Evolutionary conservation across 257 asterid species (phyloP).

Genomic region (Perilla frutescens): DNA sequence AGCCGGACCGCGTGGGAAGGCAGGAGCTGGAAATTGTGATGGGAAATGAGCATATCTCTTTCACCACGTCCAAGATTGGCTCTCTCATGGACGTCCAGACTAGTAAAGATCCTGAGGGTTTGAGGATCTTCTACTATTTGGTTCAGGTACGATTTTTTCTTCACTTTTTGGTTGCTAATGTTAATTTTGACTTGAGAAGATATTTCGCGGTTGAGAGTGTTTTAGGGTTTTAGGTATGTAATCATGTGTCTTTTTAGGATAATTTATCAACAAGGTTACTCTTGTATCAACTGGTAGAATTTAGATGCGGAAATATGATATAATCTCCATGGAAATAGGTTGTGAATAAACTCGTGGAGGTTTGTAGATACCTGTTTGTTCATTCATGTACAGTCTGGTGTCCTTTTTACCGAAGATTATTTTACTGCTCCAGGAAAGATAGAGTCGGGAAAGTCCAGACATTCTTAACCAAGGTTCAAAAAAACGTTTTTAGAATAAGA

Average conservation of each 20-base stretch:
- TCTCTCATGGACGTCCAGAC: slow-evolving; percentile 96
- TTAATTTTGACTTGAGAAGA: not conserved
- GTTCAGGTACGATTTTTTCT: slow-evolving; percentile 72
- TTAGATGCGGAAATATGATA: not conserved
- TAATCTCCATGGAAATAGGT: not conserved
- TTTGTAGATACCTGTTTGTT: not conserved
- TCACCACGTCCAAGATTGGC: slow-evolving; percentile 98
- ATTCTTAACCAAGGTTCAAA: not conserved
- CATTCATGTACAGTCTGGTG: not conserved
- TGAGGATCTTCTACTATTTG: slow-evolving; percentile 90
- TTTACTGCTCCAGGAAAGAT: not conserved
- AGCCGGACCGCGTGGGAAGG: slow-evolving; percentile 98
- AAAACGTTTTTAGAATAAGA: too few species aligned
- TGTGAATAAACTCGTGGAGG: not conserved
- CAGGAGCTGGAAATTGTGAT: slow-evolving; percentile 99
- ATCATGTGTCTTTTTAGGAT: not conserved
- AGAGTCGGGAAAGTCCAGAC: not conserved
- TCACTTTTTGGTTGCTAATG: not conserved
- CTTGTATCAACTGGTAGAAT: not conserved
- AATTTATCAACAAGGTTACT: not conserved
- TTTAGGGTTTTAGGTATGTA: slow-evolving; percentile 6
- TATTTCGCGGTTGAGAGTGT: slow-evolving; percentile 8
- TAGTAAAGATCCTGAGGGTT: slow-evolving; percentile 95
- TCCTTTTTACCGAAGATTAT: not conserved
- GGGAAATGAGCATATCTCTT: slow-evolving; percentile 97